Base-by-base conservation (phyloP, 2,329 filamentous ascomycete genomes). In the Elsinoe arachidis region DNA sequence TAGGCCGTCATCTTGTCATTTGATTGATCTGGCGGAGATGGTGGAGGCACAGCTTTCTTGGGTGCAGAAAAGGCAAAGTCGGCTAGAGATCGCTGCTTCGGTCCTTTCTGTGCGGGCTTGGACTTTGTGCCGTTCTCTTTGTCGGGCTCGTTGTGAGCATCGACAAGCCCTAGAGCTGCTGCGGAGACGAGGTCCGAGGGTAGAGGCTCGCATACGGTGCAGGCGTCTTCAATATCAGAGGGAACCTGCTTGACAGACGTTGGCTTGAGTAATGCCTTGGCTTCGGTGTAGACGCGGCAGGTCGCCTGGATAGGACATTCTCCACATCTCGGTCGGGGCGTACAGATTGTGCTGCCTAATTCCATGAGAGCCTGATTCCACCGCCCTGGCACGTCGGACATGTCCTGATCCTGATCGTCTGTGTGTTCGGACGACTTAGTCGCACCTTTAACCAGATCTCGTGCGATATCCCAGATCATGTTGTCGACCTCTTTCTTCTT, bases 291-390 rank as follows among this genome's bases (percentile, higher is more conserved):
- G 5, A 39, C 35, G 19, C 49, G 26, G 34, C 49, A 53, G 33
- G 49, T 53, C 9, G 2, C n/a, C 39, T 38, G 49, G 34, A 53
- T 39, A 15, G 49, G 49, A 39, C 49, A 53, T 3, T 53, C 49
- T 3, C 15, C 4, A 34, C 49, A 53, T 38, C 23, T 53, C 17
- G 49, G 49, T 14, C 49, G 33, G 4, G 49, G 49, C 9, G 49
- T 53, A 19, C 49, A 53, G 34, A 53, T 38, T 7, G 49, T 53
- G 19, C 49, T 53, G n/a, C 49, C 49, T 7, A 53, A 34, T 26
- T 53, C 49, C 49, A 53, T 53, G 34, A 53, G 49, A 33, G 34
- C 49, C 21, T 53, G 49, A 19, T 53, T 53, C 49, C 49, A 53
- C 12, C 49, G n/a, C 15, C 49, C 49, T n/a, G 49, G 49, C 6